Conservation (phyloP, 129 eudicot species). For the Silybum marianum region DNA sequence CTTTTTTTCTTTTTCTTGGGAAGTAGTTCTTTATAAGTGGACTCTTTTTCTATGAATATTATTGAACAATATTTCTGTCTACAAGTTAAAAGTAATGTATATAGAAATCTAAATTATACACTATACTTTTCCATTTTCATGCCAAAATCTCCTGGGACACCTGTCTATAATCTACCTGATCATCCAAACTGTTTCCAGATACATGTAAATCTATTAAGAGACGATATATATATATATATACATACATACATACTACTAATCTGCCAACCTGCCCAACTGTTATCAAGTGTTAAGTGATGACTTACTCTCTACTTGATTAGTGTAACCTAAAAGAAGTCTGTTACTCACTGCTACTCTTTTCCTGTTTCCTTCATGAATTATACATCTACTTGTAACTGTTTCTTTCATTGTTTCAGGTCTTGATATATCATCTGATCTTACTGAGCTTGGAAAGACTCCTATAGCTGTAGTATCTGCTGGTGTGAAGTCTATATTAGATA, state of each 20-base stretch:
- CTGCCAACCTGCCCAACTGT: background rate
- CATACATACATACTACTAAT: background rate
- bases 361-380: background rate
- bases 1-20: background rate
- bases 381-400: background rate
- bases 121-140: background rate
- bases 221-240: background rate
- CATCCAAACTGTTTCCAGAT: background rate
- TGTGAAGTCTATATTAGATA: slow-evolving; percentile 92
- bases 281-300: background rate
- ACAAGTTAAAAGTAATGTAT: background rate
- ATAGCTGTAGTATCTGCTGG: slow-evolving; percentile 94
- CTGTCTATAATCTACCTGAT: background rate
- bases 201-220: background rate
- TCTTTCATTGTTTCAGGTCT: slow-evolving; percentile 53
- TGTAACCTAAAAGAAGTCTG: background rate
- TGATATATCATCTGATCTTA: slow-evolving; percentile 97
- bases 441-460: slow-evolving; percentile 90
- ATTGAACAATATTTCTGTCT: background rate
- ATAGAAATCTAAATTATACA: background rate
- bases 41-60: background rate
- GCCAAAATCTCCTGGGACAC: background rate
- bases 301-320: background rate
- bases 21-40: background rate
- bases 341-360: background rate